Conservation (phyloP, 352 stramenopile species). For the Pythium apleroticum region DNA sequence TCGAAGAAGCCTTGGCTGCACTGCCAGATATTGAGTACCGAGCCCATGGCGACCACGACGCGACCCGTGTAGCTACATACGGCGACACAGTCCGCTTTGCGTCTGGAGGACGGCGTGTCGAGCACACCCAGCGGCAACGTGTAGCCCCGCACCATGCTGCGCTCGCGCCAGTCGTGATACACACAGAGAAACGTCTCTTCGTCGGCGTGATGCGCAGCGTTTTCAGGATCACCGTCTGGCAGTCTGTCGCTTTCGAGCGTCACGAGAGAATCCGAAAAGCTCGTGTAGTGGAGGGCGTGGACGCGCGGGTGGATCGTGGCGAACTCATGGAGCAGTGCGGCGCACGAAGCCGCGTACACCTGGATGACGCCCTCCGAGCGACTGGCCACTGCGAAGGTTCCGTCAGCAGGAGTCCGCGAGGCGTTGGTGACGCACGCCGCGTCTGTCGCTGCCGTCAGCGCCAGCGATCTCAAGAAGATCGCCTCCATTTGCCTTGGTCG, state of each 20-base stretch:
- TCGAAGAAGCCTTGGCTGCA: constrained; percentile 85
- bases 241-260: constrained; percentile 69
- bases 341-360: constrained; percentile 78
- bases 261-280: constrained; percentile 84
- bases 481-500: constrained; percentile 39
- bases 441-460: constrained; percentile 38
- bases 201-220: constrained; percentile 26
- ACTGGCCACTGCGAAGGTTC: constrained; percentile 75
- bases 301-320: constrained; percentile 68
- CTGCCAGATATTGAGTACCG: constrained; percentile 84
- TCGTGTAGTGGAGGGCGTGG: constrained; percentile 79
- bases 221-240: not conserved
- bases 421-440: constrained; percentile 56
- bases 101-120: constrained; percentile 49
- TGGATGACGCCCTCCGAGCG: constrained; percentile 64
- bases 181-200: constrained; percentile 83
- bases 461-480: constrained; percentile 68
- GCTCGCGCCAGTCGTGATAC: constrained; percentile 86
- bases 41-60: constrained; percentile 73
- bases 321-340: constrained; percentile 80
- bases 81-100: constrained; percentile 65
- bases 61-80: constrained; percentile 85
- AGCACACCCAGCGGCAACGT: constrained; percentile 77
- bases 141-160: constrained; percentile 78
- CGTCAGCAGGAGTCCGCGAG: constrained; percentile 61